Evolutionary conservation across 768 basidiomycete species (phyloP), one percentile per base, ranked within the genome.

Genomic region (Suillus clintonianus): DNA sequence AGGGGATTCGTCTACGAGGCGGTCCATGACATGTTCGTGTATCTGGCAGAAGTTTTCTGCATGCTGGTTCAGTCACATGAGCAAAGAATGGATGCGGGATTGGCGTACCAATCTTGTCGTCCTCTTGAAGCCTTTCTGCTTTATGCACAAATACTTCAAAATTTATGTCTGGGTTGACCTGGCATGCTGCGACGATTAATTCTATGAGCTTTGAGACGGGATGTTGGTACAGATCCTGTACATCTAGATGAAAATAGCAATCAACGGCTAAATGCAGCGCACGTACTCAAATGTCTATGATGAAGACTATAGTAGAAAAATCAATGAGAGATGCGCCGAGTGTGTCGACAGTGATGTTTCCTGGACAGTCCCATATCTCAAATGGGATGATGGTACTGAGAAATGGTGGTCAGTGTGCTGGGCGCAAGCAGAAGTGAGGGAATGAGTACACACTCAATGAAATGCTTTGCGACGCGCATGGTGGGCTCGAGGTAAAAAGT

Each of bases 121-220:
- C 95, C 68, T 97, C 94, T 62, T 90, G 88, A 48, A 97, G 79
- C 55, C 89, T 91, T 76, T 99, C 97, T 7, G 93, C 90, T 76
- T 99, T 98, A 78, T 98, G 97, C 7, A 96, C 92, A 69, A 98
- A 97, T 37, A 98, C 89, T 72, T 97, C 94, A 32, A 98, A 83
- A 67, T 88, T 86, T 63, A 96, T 86, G 47, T 83, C 80, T 6
- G 89, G 92, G 71, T 92, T 93, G 45, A 88, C 84, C 48, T 86
- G 82, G 71, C 88, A 91, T 4, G 92, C 90, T 8, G 89, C 86
- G 37, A 89, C 82, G 66, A 95, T 89, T 70, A 94, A 88, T 64
- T 93, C 87, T 62, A 93, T 89, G 59, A 96, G 86, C 66, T 89
- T 90, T 48, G 87, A 83, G 64, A 97, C 90, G 13, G 94, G 88